phyloP scores from a whole-genome alignment of 495 filamentous ascomycete species.

The Pyrenula massariospora region DNA sequence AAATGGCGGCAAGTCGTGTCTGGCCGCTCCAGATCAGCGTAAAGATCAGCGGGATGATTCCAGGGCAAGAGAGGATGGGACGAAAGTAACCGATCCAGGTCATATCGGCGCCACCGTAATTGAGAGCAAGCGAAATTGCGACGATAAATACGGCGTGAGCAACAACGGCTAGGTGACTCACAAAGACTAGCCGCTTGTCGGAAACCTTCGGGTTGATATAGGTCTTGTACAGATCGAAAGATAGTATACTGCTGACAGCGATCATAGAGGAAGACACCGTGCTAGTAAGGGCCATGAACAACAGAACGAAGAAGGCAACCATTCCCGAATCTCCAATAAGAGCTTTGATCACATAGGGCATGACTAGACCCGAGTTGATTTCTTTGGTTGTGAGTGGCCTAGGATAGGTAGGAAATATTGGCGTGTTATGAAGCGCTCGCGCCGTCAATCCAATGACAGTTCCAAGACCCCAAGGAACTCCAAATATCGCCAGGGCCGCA shows the following conservation, averaged over 20 bases:
- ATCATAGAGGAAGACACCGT: slow-evolving; percentile 34
- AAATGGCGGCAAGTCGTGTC: slow-evolving; percentile 21
- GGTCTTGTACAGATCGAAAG: slow-evolving; percentile 37
- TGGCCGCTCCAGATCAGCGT: slow-evolving; percentile 28
- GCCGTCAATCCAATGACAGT: slow-evolving; percentile 36
- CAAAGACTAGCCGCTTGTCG: slow-evolving; percentile 21
- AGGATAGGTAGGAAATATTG: slow-evolving; percentile 41
- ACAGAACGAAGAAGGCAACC: slow-evolving; percentile 34
- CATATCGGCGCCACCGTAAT: slow-evolving; percentile 29
- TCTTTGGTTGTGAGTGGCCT: slow-evolving; percentile 28
- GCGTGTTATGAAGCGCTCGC: slow-evolving; percentile 31
- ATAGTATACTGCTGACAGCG: slow-evolving; percentile 33
- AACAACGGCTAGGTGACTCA: slow-evolving; percentile 24
- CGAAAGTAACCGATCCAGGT: slow-evolving; percentile 28
- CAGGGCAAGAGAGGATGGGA: slow-evolving; percentile 24
- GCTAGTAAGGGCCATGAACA: slow-evolving; percentile 44
- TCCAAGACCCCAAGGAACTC: slow-evolving; percentile 36
- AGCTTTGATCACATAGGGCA: slow-evolving; percentile 36
- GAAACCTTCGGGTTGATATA: slow-evolving; percentile 35
- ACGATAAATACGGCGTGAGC: slow-evolving; percentile 27
- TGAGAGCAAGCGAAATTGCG: slow-evolving; percentile 22
- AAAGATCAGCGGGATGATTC: slow-evolving; percentile 23
- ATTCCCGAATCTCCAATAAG: slow-evolving; percentile 35
- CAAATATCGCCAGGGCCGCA: slow-evolving; percentile 31
- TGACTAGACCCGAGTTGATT: slow-evolving; percentile 30